Base-by-base conservation (phyloP, 768 basidiomycete genomes). In the Strobilomyces echinocephalus region DNA sequence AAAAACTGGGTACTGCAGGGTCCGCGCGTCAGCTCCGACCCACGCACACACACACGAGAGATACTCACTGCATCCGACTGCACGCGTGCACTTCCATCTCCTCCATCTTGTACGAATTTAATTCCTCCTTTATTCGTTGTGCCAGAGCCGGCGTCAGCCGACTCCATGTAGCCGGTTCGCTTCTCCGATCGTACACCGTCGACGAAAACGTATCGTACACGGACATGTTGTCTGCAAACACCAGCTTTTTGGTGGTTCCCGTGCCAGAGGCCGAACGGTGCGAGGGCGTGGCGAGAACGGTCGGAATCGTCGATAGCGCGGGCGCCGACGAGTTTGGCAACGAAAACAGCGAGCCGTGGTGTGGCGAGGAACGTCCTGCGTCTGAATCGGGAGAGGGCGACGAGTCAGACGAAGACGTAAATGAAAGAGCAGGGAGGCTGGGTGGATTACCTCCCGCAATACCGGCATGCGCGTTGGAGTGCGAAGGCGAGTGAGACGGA, bases 51-150 rank as follows among this genome's bases (percentile, higher is more conserved):
- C 8, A 1, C 1, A 49, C 38, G 47, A 54, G 42, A 48, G 50
- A 46, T 38, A 83, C 91, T 61, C 69, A 93, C 91, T 97, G 87
- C 63, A 90, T 83, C 70, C 91, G 85, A 72, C 91, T 95, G 46
- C 88, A 77, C 61, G 90, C 89, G 72, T 98, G 95, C 57, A 99
- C 94, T 69, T 95, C 92, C 95, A 99, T 98, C 75, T 97, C 94
- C 73, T 95, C 94, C 89, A 97, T 91, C 79, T 98, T 98, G 74
- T 91, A 98, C 52, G 91, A 92, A 73, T 99, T 99, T 49, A 99
- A 77, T 73, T 95, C 92, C 74, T 95, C 93, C 79, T 99, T 99
- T 71, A 99, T 98, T 63, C 87, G 80, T 76, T 97, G 92, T 38
- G 95, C 95, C 63, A 98, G 76, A 53, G 88, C 85, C 41, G 95